These are phyloP conservation scores for Aspergillus thermomutatus DNA, from an alignment of 2,329 filamentous ascomycete genomes.

Conservation along the genomic window DNA sequence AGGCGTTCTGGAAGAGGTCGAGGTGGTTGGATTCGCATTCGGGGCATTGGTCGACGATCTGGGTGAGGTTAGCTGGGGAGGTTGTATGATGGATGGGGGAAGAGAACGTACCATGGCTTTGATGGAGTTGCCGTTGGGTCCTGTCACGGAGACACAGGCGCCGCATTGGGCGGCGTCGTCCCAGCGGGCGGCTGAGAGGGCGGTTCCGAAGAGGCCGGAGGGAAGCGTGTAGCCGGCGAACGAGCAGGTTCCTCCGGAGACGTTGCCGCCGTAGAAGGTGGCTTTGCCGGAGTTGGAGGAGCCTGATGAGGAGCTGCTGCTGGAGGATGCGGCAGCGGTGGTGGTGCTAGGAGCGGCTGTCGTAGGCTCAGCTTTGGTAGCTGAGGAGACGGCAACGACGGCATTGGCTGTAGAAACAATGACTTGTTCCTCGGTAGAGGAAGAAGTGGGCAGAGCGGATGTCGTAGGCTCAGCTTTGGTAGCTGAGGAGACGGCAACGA, in stretches of 20 bases:
- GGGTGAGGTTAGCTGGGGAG: not conserved
- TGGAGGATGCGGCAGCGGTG: conserved; percentile 4
- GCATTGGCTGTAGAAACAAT: not conserved
- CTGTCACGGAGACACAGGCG: conserved; percentile 56
- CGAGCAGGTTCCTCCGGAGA: conserved; percentile 60
- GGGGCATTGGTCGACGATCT: conserved; percentile 58
- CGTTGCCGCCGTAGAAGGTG: conserved; percentile 56
- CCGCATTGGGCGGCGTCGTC: conserved; percentile 54
- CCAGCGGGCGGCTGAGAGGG: conserved; percentile 59
- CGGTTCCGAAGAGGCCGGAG: conserved; percentile 56
- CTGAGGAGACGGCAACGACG: no score
- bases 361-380: no score
- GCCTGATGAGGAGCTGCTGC: conserved; percentile 10
- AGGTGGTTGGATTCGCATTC: conserved; percentile 53
- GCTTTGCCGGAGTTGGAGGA: conserved; percentile 38
- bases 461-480: not conserved
- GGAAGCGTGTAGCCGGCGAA: conserved; percentile 63
- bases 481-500: not conserved
- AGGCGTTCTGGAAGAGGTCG: conserved; percentile 54
- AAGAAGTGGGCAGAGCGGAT: conserved; percentile 1
- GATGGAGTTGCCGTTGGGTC: conserved; percentile 51
- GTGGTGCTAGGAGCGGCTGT: not conserved
- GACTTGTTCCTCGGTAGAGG: conserved; percentile 2
- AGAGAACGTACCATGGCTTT: conserved; percentile 58
- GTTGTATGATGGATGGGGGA: not conserved